phyloP scores from a whole-genome alignment of 2,329 filamentous ascomycete genomes.

The Trichophyton schoenleinii region DNA sequence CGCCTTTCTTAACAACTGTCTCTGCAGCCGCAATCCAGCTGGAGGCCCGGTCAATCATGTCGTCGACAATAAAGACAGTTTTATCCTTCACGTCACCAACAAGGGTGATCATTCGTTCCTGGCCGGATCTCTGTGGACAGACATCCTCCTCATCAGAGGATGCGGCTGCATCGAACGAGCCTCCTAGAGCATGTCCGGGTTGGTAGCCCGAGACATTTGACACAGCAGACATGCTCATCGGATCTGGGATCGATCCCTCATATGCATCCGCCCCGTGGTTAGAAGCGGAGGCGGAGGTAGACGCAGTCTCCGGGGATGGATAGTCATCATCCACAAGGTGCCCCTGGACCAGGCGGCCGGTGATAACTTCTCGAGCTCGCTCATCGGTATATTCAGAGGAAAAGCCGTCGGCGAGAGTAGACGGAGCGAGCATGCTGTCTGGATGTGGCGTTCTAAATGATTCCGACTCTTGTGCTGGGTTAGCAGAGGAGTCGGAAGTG shows the following conservation, averaged over 20 bases:
- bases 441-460: constrained; percentile 1
- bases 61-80: constrained; percentile 88
- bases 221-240: constrained; percentile 70
- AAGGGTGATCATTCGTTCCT: constrained; percentile 94
- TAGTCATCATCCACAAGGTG: constrained; percentile 93
- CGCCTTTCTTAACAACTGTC: constrained; percentile 84
- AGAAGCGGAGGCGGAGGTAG: constrained; percentile 49
- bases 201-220: constrained; percentile 67
- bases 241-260: constrained; percentile 50
- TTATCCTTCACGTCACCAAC: constrained; percentile 85
- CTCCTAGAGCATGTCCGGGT: constrained; percentile 61
- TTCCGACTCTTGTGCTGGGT: not conserved
- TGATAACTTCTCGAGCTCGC: constrained; percentile 77
- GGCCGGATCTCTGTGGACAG: constrained; percentile 49
- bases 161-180: constrained; percentile 69
- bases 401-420: constrained; percentile 2
- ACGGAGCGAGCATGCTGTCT: not conserved
- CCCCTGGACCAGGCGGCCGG: constrained; percentile 79
- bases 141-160: constrained; percentile 84
- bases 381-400: constrained; percentile 57
- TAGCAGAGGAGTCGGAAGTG: not conserved
- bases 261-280: constrained; percentile 39
- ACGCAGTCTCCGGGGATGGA: constrained; percentile 54
- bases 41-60: constrained; percentile 96
- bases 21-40: constrained; percentile 97